Percentiles rank a stretch among this genome's conserved stretches.
phyloP scores from a whole-genome alignment of 1,284 basidiomycete species.

The Vanrija pseudolonga region DNA sequence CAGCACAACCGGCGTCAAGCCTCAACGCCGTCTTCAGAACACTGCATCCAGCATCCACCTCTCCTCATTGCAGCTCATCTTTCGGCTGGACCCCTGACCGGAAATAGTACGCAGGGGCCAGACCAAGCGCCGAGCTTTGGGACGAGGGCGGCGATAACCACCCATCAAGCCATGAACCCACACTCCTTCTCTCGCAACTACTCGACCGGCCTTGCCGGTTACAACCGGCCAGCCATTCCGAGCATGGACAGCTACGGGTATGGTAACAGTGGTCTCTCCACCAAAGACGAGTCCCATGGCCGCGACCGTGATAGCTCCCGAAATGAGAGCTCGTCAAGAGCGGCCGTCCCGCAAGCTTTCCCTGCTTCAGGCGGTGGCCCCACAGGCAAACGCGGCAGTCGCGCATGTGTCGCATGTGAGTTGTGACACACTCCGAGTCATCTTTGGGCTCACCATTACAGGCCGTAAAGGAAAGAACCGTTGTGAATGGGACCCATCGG shows the following conservation, averaged over 20 bases:
- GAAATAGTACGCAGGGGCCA: too few relatives aligned
- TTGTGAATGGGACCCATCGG: conserved; percentile 69
- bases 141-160: too few relatives aligned
- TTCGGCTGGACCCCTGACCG: too few relatives aligned
- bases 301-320: too few relatives aligned
- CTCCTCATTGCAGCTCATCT: too few relatives aligned
- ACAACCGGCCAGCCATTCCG: not conserved
- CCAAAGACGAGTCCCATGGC: not conserved
- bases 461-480: conserved; percentile 85
- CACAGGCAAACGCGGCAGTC: conserved; percentile 42
- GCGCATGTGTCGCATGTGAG: conserved; percentile 48
- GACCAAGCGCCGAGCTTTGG: too few relatives aligned
- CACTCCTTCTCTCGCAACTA: conserved; percentile 12
- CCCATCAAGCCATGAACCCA: conserved; percentile 5
- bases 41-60: too few relatives aligned
- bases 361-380: conserved; percentile 16
- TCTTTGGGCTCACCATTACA: conserved; percentile 7
- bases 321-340: too few relatives aligned
- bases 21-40: too few relatives aligned
- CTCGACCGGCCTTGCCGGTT: not conserved
- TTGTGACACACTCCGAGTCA: not conserved
- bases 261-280: not conserved
- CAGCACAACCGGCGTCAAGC: too few relatives aligned
- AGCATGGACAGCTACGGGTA: not conserved
- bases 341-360: not conserved